These are phyloP conservation scores for Solidago caesia DNA, from an alignment of 129 eudicot species.

Conservation along the genomic window DNA sequence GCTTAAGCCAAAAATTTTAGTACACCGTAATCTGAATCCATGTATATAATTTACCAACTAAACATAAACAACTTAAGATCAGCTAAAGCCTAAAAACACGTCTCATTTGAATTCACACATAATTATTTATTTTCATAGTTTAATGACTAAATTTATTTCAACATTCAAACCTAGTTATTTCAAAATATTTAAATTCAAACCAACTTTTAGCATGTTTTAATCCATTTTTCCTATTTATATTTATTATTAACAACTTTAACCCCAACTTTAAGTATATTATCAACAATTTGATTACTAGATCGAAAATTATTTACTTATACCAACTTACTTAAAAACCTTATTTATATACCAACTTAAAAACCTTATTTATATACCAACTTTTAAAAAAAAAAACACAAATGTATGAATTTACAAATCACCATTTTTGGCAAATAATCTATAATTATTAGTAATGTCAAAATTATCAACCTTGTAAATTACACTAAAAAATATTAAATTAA, in stretches of 20 bases:
- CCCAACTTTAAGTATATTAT: neutral
- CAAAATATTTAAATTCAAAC: neutral
- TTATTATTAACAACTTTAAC: neutral
- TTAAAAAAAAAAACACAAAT: no score
- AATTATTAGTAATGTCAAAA: neutral
- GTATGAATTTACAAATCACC: constrained; percentile 8
- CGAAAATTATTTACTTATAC: no score
- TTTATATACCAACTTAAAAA: no score
- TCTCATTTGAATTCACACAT: constrained; percentile 1
- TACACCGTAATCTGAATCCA: neutral
- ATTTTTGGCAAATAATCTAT: neutral
- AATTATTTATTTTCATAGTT: neutral
- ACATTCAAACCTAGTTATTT: neutral
- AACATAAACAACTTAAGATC: neutral
- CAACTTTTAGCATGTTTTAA: no score
- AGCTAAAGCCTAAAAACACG: neutral
- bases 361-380: no score
- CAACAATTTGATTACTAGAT: neutral
- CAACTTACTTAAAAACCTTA: no score
- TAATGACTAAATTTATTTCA: neutral
- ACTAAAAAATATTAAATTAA: neutral
- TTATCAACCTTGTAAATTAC: no score
- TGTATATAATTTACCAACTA: neutral
- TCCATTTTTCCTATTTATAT: no score
- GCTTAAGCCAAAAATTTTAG: neutral